Conservation (phyloP, 1,139 yeast genomes). For the Nakaseomyces kungkrabaensis region DNA sequence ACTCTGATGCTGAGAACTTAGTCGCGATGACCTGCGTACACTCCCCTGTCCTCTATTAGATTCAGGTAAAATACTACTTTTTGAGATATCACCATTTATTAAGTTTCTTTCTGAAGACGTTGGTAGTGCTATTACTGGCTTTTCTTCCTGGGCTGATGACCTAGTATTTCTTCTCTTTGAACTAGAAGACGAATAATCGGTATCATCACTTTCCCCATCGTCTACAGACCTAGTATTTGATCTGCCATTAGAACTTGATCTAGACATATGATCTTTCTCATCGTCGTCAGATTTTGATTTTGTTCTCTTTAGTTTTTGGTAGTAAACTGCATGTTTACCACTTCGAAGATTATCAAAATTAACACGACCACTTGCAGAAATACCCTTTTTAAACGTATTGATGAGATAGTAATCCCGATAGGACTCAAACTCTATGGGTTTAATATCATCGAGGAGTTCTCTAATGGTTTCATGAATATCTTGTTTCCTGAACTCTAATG, state of each 20-base stretch:
- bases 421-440: conserved; percentile 29
- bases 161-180: background rate
- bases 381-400: conserved; percentile 24
- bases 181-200: conserved; percentile 2
- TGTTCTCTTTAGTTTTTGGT: conserved; percentile 12
- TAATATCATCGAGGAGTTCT: conserved; percentile 9
- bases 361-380: conserved; percentile 28
- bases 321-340: conserved; percentile 21
- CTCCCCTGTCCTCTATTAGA: conserved; percentile 3
- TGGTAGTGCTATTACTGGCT: background rate
- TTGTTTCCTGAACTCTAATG: conserved; percentile 1
- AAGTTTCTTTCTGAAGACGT: conserved; percentile 2
- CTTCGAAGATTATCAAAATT: conserved; percentile 22
- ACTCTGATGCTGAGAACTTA: conserved; percentile 7
- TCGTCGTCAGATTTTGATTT: background rate
- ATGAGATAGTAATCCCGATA: conserved; percentile 25
- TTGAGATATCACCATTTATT: conserved; percentile 14
- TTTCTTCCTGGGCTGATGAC: background rate
- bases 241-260: background rate
- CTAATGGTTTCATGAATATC: conserved; percentile 5
- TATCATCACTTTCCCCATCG: conserved; percentile 2
- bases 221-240: background rate
- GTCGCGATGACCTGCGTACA: conserved; percentile 2
- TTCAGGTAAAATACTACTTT: conserved; percentile 13
- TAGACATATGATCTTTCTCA: background rate